phyloP scores from a whole-genome alignment of 192 early-diverging fungal genomes.

The Physocladia obscura region DNA sequence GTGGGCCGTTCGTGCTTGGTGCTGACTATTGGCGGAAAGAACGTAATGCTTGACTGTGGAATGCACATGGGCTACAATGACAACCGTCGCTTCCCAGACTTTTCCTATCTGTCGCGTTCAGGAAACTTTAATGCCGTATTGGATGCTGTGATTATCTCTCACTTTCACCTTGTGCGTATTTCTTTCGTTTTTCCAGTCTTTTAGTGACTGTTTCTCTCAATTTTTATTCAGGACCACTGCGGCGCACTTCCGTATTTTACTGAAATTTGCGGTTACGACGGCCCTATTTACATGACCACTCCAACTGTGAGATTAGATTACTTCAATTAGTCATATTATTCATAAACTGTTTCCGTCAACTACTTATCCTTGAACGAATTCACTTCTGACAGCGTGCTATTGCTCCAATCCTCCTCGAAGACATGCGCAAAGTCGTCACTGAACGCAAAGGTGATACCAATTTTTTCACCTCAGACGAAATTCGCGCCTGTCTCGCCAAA shows the following conservation, averaged over 20 bases:
- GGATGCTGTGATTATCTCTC: constrained; percentile 91
- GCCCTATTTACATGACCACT: constrained; percentile 97
- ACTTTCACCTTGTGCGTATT: constrained; percentile 80
- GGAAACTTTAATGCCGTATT: constrained; percentile 77
- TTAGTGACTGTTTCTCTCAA: no score
- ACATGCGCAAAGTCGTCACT: constrained; percentile 89
- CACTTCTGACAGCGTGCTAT: constrained; percentile 67
- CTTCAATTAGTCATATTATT: no score
- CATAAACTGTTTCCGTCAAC: background rate
- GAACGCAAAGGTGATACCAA: constrained; percentile 86
- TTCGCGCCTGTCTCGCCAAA: constrained; percentile 93
- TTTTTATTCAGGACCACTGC: constrained; percentile 88
- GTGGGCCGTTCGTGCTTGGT: constrained; percentile 96
- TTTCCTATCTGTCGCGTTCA: constrained; percentile 80
- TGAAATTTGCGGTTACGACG: constrained; percentile 90
- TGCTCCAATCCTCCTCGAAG: constrained; percentile 86
- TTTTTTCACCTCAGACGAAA: constrained; percentile 84
- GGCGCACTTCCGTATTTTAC: constrained; percentile 95
- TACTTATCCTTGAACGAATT: background rate
- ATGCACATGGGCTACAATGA: constrained; percentile 85
- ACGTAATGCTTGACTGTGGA: constrained; percentile 72
- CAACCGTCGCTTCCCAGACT: constrained; percentile 91
- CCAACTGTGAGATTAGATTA: constrained; percentile 57
- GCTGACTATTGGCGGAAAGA: constrained; percentile 91
- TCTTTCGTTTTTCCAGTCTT: no score